Base-by-base conservation (phyloP, 495 filamentous ascomycete species). In the Penicillium cataractarum region DNA sequence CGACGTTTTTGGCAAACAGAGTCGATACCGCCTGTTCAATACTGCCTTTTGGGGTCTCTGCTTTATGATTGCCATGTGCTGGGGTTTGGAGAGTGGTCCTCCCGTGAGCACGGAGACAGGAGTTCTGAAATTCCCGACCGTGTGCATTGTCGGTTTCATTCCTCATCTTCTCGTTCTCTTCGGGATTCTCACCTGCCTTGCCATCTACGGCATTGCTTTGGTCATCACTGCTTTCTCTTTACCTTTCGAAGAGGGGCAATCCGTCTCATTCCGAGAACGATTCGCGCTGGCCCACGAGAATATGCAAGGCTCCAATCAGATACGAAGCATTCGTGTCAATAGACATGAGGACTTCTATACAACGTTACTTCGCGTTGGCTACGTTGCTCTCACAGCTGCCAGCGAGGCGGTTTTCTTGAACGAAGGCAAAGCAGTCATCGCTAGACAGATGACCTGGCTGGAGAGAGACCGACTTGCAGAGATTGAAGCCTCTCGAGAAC, bases 351-450 rank as follows among this genome's bases (percentile, higher is more conserved):
- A 99, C 67, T 97, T 98, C 74, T 99, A 97, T 71, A 96, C 91
- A 0, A 88, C 92, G 0, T 81, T 98, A 8, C 83, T 98, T 17
- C 89, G 92, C 52, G 82, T 90, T 33, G 95, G 95, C 0, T 98
- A 97, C 65, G 85, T 85, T 19, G 87, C 92, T 37, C 84, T 98
- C 52, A 97, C 92, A 1, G 92, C 94, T 65, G 95, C 96, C 0
- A 96, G 91, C 62, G 92, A 98, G 72, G 94, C 95, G 0, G 96
- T 98, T 0, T 99, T 96, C 70, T 82, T 99, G 22, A 94, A 97
- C 55, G 95, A 98, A 76, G 92, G 93, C 13, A 83, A 84, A 29
- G 78, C 79, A n/a, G 86, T 99, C 22, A 85, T 85, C 52, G 79
- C 97, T 10, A 84, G 87, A 39, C 79, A 80, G n/a, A 87, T 88